A percentile compares a stretch with the other conserved stretches of the same genome.
Conservation (phyloP, 768 basidiomycete species). For the Russula ochroleuca region DNA sequence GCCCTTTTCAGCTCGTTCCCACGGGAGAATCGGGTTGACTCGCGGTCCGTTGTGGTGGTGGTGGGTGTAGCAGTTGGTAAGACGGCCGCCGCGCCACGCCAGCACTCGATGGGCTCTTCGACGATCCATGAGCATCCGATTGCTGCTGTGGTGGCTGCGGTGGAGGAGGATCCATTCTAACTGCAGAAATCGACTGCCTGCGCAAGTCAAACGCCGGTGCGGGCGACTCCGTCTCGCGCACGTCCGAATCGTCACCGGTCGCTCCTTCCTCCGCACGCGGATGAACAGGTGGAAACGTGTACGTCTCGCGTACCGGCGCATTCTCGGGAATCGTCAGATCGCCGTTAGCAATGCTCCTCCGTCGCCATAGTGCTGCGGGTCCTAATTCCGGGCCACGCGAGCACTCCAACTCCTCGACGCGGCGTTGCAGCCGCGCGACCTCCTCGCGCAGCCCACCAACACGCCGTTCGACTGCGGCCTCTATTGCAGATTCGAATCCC, state of each 20-base stretch:
- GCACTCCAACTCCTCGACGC: conserved; percentile 67
- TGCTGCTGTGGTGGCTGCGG: conserved; percentile 30
- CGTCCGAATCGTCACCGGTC: conserved; percentile 8
- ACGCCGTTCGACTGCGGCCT: conserved; percentile 57
- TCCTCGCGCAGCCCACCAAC: conserved; percentile 58
- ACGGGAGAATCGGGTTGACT: conserved; percentile 20
- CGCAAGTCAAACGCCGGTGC: conserved; percentile 46
- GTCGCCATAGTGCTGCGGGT: conserved; percentile 18
- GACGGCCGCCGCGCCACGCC: conserved; percentile 4
- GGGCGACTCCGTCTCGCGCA: conserved; percentile 42
- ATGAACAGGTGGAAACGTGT: conserved; percentile 26
- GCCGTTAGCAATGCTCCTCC: conserved; percentile 29
- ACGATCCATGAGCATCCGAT: conserved; percentile 10
- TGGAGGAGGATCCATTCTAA: conserved; percentile 44
- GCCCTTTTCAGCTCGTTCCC: conserved; percentile 11
- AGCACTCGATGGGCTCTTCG: conserved; percentile 16
- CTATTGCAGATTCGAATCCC: conserved; percentile 54
- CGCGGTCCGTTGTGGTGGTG: background rate
- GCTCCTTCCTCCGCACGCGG: conserved; percentile 13
- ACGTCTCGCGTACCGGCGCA: conserved; percentile 20
- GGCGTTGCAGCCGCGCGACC: conserved; percentile 51
- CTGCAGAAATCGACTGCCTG: conserved; percentile 47
- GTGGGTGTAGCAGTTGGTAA: conserved; percentile 13
- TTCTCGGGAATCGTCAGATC: conserved; percentile 21
- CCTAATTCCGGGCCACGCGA: conserved; percentile 32